A percentile compares a stretch with the other conserved stretches of the same genome.
phyloP scores from a whole-genome alignment of 148 eudicot genomes.

The Pharnaceum exiguum region DNA sequence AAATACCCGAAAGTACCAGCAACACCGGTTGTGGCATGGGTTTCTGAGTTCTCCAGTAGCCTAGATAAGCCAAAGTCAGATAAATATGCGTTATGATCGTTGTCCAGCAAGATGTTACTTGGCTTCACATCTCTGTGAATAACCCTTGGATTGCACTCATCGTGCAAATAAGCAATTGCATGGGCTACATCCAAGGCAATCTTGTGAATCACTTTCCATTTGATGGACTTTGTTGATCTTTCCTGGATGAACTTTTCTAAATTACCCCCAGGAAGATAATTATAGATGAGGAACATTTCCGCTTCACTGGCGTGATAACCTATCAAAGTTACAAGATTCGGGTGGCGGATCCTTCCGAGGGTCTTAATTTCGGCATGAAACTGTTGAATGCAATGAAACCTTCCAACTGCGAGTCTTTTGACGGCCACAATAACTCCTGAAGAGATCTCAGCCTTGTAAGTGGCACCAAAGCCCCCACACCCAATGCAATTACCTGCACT shows the following conservation, averaged over 20 bases:
- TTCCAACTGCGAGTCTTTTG: conserved; percentile 50
- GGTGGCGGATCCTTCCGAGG: conserved; percentile 52
- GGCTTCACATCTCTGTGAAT: conserved; percentile 76
- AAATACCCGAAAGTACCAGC: conserved; percentile 78
- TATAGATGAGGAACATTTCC: conserved; percentile 75
- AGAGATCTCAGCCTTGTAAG: conserved; percentile 56
- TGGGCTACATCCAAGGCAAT: conserved; percentile 63
- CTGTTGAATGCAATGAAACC: conserved; percentile 58
- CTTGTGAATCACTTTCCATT: conserved; percentile 50
- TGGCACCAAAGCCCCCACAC: conserved; percentile 69
- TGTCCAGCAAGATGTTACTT: conserved; percentile 60
- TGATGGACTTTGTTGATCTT: conserved; percentile 26
- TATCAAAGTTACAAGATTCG: conserved; percentile 50
- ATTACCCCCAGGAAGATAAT: conserved; percentile 70
- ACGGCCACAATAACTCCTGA: conserved; percentile 52
- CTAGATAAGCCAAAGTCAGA: conserved; percentile 74
- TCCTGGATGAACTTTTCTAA: conserved; percentile 54
- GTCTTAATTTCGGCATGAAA: conserved; percentile 62
- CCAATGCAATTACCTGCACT: conserved; percentile 60
- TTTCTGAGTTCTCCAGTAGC: conserved; percentile 43
- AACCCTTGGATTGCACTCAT: conserved; percentile 54
- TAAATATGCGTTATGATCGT: conserved; percentile 53
- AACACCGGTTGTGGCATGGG: conserved; percentile 65
- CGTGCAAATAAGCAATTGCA: conserved; percentile 65
- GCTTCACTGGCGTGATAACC: conserved; percentile 60